Evolutionary conservation across 2,329 filamentous ascomycete genomes (phyloP), one percentile per base, ranked within the genome.

Genomic region (Fusarium sp.): DNA sequence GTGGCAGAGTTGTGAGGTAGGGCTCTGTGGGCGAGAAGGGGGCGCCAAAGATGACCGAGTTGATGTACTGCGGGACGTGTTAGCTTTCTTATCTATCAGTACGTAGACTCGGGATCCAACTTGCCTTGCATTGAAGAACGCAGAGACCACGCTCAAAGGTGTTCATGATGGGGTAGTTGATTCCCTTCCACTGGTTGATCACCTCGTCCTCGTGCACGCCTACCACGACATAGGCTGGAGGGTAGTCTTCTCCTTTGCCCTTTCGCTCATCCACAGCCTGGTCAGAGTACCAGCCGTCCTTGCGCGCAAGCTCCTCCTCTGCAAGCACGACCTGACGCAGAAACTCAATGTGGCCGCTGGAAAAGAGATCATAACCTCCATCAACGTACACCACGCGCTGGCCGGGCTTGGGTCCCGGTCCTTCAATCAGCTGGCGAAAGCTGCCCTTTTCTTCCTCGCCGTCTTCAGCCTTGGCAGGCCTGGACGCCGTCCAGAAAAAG

Each of bases 161-260:
- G 80, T 98, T 99, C 95, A 99, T 99, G 79, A 99, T 98, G 25
- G 95, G 95, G 74, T 97, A 99, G 79, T 99, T 99, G 70, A 97
- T 85, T 32, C 95, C 94, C 79, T 98, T 98, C 91, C 93, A 96
- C 71, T 90, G 83, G 78, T 99, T 99, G 77, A 99, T 96, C 58
- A 96, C 93, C 64, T 90, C 88, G 75, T 99, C 95, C 71, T 97
- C 91, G 77, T 99, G 95, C 24, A 99, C 89, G 44, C 95, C 95
- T 3, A 92, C 93, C 39, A 98, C 87, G n/a, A 99, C 85, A 74
- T 92, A 98, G 7, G 88, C 90, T 0, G 93, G 92, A 0, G 86
- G 83, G 72, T 96, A 96, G 76, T 96, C 91, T 41, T 83, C 83
- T 13, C 90, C 90, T 61, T 87, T 85, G 32, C 84, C 82, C 58